Conservation (phyloP, 164 flowering plant species). For the Buxus sempervirens region DNA sequence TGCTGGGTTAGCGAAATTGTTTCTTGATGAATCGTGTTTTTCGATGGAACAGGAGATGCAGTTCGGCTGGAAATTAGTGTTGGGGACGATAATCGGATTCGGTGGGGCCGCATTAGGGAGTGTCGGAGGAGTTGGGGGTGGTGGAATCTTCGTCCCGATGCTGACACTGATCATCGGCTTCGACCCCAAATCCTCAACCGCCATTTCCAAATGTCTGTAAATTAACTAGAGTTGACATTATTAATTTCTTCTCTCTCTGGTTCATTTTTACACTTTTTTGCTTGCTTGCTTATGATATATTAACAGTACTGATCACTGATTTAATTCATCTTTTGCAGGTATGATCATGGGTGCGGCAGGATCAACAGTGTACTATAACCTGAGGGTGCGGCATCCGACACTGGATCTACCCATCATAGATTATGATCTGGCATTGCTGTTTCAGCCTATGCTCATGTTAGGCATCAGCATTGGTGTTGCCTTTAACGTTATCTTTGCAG, state of each 20-base stretch:
- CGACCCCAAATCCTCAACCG: slow-evolving; percentile 56
- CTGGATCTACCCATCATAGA: slow-evolving; percentile 54
- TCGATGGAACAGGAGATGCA: slow-evolving; percentile 30
- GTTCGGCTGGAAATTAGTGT: slow-evolving; percentile 46
- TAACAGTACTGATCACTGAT: too few species aligned
- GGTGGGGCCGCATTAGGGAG: slow-evolving; percentile 57
- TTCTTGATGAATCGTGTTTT: not conserved
- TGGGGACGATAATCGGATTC: slow-evolving; percentile 48
- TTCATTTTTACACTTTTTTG: too few species aligned
- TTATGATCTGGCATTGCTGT: slow-evolving; percentile 54
- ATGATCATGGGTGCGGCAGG: slow-evolving; percentile 65
- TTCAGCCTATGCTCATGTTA: slow-evolving; percentile 66
- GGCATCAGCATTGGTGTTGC: slow-evolving; percentile 65
- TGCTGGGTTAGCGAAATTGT: not conserved
- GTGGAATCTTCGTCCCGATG: slow-evolving; percentile 65
- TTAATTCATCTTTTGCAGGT: slow-evolving; percentile 42
- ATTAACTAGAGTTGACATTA: too few species aligned
- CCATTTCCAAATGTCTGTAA: slow-evolving; percentile 53
- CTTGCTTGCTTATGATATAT: too few species aligned
- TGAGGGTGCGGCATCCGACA: slow-evolving; percentile 50
- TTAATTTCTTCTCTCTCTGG: too few species aligned
- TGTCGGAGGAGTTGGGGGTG: slow-evolving; percentile 67
- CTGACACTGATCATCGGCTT: slow-evolving; percentile 54
- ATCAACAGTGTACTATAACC: slow-evolving; percentile 49
- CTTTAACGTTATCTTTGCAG: slow-evolving; percentile 56